Conservation (phyloP, 106 monocot genomes). For the Hemerocallis citrina region DNA sequence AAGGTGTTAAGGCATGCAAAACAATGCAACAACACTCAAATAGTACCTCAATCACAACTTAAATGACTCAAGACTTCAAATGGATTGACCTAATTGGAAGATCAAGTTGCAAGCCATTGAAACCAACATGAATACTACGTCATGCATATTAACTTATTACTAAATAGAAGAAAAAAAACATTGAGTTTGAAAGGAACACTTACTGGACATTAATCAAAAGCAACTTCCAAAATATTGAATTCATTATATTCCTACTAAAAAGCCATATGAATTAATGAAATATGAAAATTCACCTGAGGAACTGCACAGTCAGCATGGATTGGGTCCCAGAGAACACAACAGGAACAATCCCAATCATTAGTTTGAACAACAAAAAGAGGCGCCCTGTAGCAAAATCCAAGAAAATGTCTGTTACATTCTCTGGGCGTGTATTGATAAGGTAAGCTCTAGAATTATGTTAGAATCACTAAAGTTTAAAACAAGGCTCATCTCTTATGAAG, state of each 20-base stretch:
- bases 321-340: constrained; percentile 74
- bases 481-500: too few relatives aligned
- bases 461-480: too few relatives aligned
- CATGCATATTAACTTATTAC: not conserved
- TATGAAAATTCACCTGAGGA: constrained; percentile 61
- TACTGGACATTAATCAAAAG: not conserved
- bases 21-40: not conserved
- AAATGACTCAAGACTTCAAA: not conserved
- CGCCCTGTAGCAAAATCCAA: constrained; percentile 38
- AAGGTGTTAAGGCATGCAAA: not conserved
- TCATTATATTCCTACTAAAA: not conserved
- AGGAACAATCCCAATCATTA: constrained; percentile 95
- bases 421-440: not conserved
- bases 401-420: not conserved
- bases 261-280: not conserved
- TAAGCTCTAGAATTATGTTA: not conserved
- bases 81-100: not conserved
- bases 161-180: not conserved
- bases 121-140: not conserved
- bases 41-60: not conserved
- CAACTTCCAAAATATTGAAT: not conserved
- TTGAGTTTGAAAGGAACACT: too few relatives aligned
- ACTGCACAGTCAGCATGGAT: constrained; percentile 93
- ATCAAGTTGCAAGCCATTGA: not conserved
- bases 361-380: constrained; percentile 76